Conservation (phyloP, 768 basidiomycete species). For the Tricholomella constricta region DNA sequence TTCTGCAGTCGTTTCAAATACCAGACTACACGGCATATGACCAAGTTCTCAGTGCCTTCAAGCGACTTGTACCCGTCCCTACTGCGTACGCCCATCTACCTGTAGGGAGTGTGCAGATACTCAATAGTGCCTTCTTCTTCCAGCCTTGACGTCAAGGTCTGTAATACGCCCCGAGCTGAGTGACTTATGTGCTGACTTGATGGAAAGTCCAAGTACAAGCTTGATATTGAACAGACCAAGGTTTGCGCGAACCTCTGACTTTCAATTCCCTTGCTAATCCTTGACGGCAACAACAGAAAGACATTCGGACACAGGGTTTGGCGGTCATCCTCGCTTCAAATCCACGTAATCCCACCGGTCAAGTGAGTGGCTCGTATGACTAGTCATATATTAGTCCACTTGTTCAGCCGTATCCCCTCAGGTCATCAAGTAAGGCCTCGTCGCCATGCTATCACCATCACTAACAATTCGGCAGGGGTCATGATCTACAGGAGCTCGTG, state of each 20-base stretch:
- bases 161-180: neutral
- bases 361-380: conserved; percentile 44
- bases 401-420: conserved; percentile 15
- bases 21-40: conserved; percentile 93
- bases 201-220: conserved; percentile 64
- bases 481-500: conserved; percentile 82
- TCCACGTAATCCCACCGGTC: conserved; percentile 97
- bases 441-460: neutral
- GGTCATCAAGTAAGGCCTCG: conserved; percentile 51
- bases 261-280: conserved; percentile 21
- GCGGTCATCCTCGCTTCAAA: conserved; percentile 88
- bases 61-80: conserved; percentile 86
- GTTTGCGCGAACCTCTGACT: conserved; percentile 30
- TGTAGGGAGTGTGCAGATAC: conserved; percentile 26
- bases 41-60: conserved; percentile 84
- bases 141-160: conserved; percentile 37
- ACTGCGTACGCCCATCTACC: conserved; percentile 61
- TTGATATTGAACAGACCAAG: conserved; percentile 81
- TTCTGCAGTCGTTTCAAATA: conserved; percentile 75
- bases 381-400: neutral
- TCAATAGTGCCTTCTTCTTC: neutral
- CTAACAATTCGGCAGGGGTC: conserved; percentile 48
- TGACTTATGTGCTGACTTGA: conserved; percentile 6
- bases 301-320: conserved; percentile 81
- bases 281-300: conserved; percentile 59